These are phyloP conservation scores for Apiospora malaysiana DNA, from an alignment of 2,329 filamentous ascomycete species.

Conservation along the genomic window DNA sequence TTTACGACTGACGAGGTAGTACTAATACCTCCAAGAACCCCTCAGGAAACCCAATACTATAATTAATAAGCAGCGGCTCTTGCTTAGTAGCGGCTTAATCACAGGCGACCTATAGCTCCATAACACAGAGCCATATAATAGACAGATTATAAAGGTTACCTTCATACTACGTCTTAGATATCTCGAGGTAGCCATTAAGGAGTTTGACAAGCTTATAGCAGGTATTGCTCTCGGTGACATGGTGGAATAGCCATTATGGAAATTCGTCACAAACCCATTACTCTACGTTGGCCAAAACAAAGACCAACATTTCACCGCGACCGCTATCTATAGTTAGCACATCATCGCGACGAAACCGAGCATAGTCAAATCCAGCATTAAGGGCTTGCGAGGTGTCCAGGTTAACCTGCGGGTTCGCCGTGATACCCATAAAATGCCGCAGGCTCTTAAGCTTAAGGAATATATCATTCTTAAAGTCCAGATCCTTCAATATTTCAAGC, in stretches of 20 bases:
- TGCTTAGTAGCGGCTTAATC: neutral
- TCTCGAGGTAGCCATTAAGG: neutral
- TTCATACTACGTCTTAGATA: neutral
- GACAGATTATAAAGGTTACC: neutral
- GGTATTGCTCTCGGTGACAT: neutral
- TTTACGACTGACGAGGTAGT: conserved; percentile 4
- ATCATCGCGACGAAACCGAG: neutral
- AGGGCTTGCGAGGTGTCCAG: neutral
- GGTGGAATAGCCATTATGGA: neutral
- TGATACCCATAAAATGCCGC: neutral
- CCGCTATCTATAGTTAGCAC: neutral
- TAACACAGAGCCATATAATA: neutral
- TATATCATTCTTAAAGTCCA: conserved; percentile 13
- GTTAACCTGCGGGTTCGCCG: neutral
- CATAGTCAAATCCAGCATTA: conserved; percentile 3
- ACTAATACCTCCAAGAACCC: conserved; percentile 18
- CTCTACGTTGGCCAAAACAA: conserved; percentile 16
- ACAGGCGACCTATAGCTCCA: conserved; percentile 13
- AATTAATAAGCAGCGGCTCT: conserved; percentile 12
- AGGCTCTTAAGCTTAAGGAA: neutral
- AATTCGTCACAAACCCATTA: conserved; percentile 14
- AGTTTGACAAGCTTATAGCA: conserved; percentile 1
- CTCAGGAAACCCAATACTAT: conserved; percentile 15
- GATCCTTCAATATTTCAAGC: conserved; percentile 2
- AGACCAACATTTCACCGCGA: neutral